phyloP scores from a whole-genome alignment of 768 basidiomycete genomes.

The Hydnomerulius pinastri region DNA sequence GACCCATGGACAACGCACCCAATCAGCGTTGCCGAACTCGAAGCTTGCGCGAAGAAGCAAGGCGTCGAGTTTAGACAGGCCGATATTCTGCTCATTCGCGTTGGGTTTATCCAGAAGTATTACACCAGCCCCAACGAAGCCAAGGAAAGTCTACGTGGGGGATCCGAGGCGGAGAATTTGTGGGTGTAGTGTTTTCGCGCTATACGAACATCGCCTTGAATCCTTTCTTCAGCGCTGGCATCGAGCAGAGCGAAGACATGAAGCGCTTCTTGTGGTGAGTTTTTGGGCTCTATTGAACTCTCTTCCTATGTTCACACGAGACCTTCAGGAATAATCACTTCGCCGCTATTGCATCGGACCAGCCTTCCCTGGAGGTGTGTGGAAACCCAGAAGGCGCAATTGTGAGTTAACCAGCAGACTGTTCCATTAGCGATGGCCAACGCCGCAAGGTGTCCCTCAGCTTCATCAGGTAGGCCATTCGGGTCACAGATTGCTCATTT shows the following conservation, averaged over 20 bases:
- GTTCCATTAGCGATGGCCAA: slow-evolving; percentile 51
- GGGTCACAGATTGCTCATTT: not conserved
- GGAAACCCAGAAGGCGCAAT: not conserved
- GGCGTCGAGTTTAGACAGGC: slow-evolving; percentile 59
- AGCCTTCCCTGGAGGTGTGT: slow-evolving; percentile 62
- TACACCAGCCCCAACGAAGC: slow-evolving; percentile 42
- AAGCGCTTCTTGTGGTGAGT: slow-evolving; percentile 70
- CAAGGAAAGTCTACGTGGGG: slow-evolving; percentile 42
- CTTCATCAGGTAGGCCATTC: slow-evolving; percentile 55
- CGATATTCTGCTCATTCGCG: slow-evolving; percentile 61
- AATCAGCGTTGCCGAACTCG: slow-evolving; percentile 54
- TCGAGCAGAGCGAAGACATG: slow-evolving; percentile 70
- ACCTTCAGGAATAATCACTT: slow-evolving; percentile 68
- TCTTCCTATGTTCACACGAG: not conserved
- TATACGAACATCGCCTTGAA: too few species aligned
- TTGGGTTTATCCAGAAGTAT: slow-evolving; percentile 66
- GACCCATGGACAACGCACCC: slow-evolving; percentile 62
- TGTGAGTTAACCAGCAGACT: slow-evolving; percentile 3
- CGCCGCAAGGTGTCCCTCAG: slow-evolving; percentile 40
- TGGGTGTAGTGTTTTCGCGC: slow-evolving; percentile 40
- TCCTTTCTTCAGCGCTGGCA: slow-evolving; percentile 50
- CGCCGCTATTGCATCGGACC: slow-evolving; percentile 67
- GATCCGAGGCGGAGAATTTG: slow-evolving; percentile 49
- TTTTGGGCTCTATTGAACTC: not conserved
- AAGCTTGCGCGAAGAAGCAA: slow-evolving; percentile 58